Conservation (phyloP, 2,329 filamentous ascomycete genomes). For the Nemania sp. region DNA sequence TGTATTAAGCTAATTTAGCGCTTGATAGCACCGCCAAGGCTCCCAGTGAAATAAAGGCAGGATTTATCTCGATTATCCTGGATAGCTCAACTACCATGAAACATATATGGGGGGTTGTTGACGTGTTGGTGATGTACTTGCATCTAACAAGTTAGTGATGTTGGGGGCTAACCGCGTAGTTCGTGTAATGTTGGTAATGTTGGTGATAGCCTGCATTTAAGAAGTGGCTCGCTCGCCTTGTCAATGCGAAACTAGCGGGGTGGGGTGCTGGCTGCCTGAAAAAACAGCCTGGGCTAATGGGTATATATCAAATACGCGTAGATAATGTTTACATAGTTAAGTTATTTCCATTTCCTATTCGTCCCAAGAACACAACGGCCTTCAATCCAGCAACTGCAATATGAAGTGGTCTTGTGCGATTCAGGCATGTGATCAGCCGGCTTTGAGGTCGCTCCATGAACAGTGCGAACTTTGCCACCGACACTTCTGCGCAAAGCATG, state of each 20-base stretch:
- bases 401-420: constrained; percentile 35
- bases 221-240: too few species aligned
- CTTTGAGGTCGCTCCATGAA: constrained; percentile 21
- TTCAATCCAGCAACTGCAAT: constrained; percentile 8
- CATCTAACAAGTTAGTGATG: not conserved
- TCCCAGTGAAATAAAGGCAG: too few species aligned
- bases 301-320: constrained; percentile 1
- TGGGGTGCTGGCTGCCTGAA: not conserved
- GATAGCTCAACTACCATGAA: too few species aligned
- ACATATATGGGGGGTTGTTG: too few species aligned
- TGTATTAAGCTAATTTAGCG: too few species aligned
- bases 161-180: too few species aligned
- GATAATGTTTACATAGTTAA: constrained; percentile 10
- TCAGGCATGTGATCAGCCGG: constrained; percentile 31
- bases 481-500: constrained; percentile 35
- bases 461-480: constrained; percentile 29
- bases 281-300: too few species aligned
- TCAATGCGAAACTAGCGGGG: too few species aligned
- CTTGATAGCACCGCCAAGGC: too few species aligned
- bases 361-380: constrained; percentile 15
- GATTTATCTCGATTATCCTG: too few species aligned
- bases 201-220: too few species aligned
- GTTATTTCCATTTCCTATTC: constrained; percentile 9
- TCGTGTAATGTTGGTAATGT: not conserved
- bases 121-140: too few species aligned